Evolutionary conservation across 2,329 filamentous ascomycete species (phyloP).

Genomic region (Hypomyces rosellus): DNA sequence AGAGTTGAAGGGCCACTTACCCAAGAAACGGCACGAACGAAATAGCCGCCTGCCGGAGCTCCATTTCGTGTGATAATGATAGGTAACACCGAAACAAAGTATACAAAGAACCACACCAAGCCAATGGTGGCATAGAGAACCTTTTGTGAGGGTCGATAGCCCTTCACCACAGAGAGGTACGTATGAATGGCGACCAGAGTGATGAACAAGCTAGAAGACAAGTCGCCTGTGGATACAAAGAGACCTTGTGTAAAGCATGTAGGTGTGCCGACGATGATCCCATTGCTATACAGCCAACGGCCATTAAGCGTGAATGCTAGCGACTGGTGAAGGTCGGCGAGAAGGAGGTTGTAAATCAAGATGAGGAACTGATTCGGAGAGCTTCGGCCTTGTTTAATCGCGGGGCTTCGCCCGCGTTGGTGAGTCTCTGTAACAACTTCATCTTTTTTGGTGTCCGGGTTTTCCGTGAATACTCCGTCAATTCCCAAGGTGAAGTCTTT

Average conservation of each 20-base stretch:
- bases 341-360: slow-evolving; percentile 61
- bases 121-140: slow-evolving; percentile 44
- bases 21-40: slow-evolving; percentile 61
- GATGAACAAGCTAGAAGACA: slow-evolving; percentile 62
- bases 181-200: slow-evolving; percentile 61
- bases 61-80: slow-evolving; percentile 39
- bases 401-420: background rate
- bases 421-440: background rate
- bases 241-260: slow-evolving; percentile 62
- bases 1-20: slow-evolving; percentile 27
- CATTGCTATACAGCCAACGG: slow-evolving; percentile 49
- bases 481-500: slow-evolving; percentile 30
- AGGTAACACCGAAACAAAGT: slow-evolving; percentile 49
- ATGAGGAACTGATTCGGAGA: slow-evolving; percentile 61
- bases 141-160: slow-evolving; percentile 44
- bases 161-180: slow-evolving; percentile 54
- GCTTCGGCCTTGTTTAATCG: slow-evolving; percentile 21
- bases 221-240: slow-evolving; percentile 59
- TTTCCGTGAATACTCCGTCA: slow-evolving; percentile 26
- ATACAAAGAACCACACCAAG: slow-evolving; percentile 52
- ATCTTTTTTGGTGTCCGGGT: background rate
- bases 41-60: slow-evolving; percentile 39
- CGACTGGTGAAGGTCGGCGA: slow-evolving; percentile 62
- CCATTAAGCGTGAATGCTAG: slow-evolving; percentile 58
- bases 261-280: slow-evolving; percentile 45